Evolutionary conservation across 192 early-diverging fungal genomes (phyloP).

Genomic region (Podila epicladia): DNA sequence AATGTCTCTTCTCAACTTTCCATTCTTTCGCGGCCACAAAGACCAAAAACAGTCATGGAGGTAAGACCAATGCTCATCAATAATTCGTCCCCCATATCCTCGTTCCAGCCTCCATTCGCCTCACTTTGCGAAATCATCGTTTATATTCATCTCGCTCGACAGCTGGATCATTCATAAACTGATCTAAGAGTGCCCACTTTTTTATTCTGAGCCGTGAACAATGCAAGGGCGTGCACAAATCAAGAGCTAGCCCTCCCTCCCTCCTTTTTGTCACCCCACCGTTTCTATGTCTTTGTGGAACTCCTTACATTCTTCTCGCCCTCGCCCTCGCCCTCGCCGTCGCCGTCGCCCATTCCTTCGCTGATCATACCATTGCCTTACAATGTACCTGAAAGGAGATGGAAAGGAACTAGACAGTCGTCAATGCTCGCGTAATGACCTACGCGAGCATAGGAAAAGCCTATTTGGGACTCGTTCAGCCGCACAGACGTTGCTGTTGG

Average conservation of each 20-base stretch:
- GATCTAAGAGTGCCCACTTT: too few species aligned
- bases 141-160: too few species aligned
- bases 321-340: not conserved
- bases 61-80: slow-evolving; percentile 6
- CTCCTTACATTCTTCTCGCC: not conserved
- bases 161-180: too few species aligned
- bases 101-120: not conserved
- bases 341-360: not conserved
- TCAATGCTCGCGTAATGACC: not conserved
- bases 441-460: not conserved
- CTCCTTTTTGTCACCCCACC: not conserved
- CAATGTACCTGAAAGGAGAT: too few species aligned
- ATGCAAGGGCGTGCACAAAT: too few species aligned
- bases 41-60: slow-evolving; percentile 39
- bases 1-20: slow-evolving; percentile 23
- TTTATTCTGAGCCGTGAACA: too few species aligned
- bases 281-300: not conserved
- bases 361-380: not conserved
- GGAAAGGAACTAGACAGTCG: too few species aligned
- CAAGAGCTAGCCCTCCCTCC: too few species aligned
- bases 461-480: not conserved
- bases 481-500: too few species aligned
- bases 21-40: slow-evolving; percentile 12
- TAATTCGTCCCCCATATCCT: not conserved
- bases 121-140: not conserved